phyloP scores from a whole-genome alignment of 441 rosid species.

The Pelargonium citronellum region DNA sequence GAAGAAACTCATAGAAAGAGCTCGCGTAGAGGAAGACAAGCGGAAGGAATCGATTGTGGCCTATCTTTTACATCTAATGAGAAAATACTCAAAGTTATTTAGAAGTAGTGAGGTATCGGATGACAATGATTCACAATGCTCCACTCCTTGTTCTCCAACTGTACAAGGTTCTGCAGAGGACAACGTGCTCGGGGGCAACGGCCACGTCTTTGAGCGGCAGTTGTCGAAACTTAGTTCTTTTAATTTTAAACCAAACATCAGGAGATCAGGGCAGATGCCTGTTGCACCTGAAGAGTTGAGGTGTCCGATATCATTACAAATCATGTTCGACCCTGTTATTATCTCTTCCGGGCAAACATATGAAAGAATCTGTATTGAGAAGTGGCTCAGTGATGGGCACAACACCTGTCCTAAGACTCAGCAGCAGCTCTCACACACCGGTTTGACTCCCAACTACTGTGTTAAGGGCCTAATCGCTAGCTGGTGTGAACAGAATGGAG shows the following conservation, averaged over 20 bases:
- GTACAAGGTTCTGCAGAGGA: slow-evolving; percentile 50
- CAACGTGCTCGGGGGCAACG: slow-evolving; percentile 30
- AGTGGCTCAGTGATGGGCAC: slow-evolving; percentile 94
- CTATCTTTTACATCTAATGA: slow-evolving; percentile 85
- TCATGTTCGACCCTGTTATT: slow-evolving; percentile 95
- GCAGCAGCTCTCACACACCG: slow-evolving; percentile 76
- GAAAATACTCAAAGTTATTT: slow-evolving; percentile 90
- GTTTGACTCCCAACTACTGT: slow-evolving; percentile 90
- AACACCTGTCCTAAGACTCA: slow-evolving; percentile 91
- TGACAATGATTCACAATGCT: slow-evolving; percentile 90
- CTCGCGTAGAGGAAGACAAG: slow-evolving; percentile 92
- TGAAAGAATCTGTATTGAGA: slow-evolving; percentile 89
- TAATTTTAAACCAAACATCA: slow-evolving; percentile 51
- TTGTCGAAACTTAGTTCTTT: slow-evolving; percentile 76
- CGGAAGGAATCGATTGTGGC: slow-evolving; percentile 94
- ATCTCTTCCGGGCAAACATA: slow-evolving; percentile 98
- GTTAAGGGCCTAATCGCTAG: slow-evolving; percentile 90
- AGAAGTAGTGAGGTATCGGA: slow-evolving; percentile 64
- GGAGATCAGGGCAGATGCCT: slow-evolving; percentile 61
- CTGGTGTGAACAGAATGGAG: slow-evolving; percentile 96
- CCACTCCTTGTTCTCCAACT: slow-evolving; percentile 88
- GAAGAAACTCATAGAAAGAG: slow-evolving; percentile 86
- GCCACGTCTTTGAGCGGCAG: slow-evolving; percentile 67
- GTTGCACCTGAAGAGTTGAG: slow-evolving; percentile 91
- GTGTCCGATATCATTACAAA: slow-evolving; percentile 93